Percentiles rank a stretch among this genome's conserved stretches.
These are phyloP conservation scores for Tympanopsis confertula DNA, from an alignment of 2,329 filamentous ascomycete species.

Conservation along the genomic window DNA sequence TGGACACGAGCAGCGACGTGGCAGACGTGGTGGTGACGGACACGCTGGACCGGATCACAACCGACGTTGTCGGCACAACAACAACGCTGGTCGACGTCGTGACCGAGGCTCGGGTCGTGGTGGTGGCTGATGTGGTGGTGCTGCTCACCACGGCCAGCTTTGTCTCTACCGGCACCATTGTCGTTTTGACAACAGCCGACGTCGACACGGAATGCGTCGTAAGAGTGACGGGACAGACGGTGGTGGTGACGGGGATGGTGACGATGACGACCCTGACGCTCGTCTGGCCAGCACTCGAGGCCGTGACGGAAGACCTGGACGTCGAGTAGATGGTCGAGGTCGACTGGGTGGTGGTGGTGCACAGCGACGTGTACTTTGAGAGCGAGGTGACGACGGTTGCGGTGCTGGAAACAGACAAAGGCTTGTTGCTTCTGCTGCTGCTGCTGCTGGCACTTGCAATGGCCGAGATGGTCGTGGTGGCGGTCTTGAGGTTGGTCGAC, in stretches of 20 bases:
- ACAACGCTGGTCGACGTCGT: constrained; percentile 5
- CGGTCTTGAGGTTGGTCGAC: too few relatives aligned
- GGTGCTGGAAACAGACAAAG: constrained; percentile 7
- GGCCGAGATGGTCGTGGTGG: too few relatives aligned
- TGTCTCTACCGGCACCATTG: neutral
- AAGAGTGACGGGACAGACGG: constrained; percentile 7
- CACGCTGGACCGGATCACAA: constrained; percentile 4
- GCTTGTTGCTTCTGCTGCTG: too few relatives aligned
- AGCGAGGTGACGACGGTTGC: constrained; percentile 6
- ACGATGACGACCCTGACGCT: constrained; percentile 3
- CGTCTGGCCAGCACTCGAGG: constrained; percentile 9
- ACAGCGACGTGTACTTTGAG: neutral
- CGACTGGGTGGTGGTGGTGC: neutral
- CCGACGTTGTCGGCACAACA: constrained; percentile 5
- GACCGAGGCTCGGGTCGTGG: constrained; percentile 7
- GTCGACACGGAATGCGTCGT: constrained; percentile 1
- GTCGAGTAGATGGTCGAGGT: neutral
- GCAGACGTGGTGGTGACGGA: constrained; percentile 4
- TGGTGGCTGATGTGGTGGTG: constrained; percentile 1
- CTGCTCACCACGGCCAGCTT: neutral
- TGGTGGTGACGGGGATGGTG: constrained; percentile 2
- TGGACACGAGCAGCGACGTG: constrained; percentile 4
- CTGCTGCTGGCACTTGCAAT: too few relatives aligned
- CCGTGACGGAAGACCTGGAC: constrained; percentile 2
- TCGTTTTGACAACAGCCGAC: neutral